phyloP scores from a whole-genome alignment of 1,284 basidiomycete genomes.

The Boletus semigastroideus region DNA sequence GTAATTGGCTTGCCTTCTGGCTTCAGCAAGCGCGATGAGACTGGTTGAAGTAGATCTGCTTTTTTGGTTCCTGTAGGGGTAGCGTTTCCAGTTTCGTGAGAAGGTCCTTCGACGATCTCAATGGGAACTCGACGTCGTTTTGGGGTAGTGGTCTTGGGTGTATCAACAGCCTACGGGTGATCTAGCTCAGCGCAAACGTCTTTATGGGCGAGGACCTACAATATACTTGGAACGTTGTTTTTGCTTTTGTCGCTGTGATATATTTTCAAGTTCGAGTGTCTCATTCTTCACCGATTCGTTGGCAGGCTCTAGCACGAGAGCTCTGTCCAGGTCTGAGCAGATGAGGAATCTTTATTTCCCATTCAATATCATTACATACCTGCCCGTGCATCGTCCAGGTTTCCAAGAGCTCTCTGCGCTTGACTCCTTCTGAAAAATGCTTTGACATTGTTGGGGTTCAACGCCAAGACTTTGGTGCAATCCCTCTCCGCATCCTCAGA shows the following conservation, averaged over 20 bases:
- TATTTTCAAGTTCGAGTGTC: constrained; percentile 44
- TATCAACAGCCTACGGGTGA: constrained; percentile 11
- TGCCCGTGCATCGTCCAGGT: constrained; percentile 50
- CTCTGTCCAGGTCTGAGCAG: constrained; percentile 56
- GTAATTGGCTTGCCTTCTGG: constrained; percentile 5
- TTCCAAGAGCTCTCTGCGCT: constrained; percentile 54
- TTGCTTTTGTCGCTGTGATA: constrained; percentile 35
- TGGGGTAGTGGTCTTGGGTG: constrained; percentile 15
- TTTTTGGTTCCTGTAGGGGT: constrained; percentile 1
- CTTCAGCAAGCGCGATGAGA: constrained; percentile 30
- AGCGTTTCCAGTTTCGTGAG: not conserved
- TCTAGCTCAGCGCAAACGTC: constrained; percentile 6
- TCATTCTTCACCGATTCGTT: constrained; percentile 61
- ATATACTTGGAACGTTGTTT: constrained; percentile 29
- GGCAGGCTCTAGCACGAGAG: constrained; percentile 53
- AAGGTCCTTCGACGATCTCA: constrained; percentile 51
- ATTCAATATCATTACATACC: constrained; percentile 43
- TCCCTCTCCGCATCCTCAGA: constrained; percentile 74
- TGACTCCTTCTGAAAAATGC: constrained; percentile 72
- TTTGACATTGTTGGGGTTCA: constrained; percentile 64
- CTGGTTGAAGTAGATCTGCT: constrained; percentile 24
- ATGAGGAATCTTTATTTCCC: constrained; percentile 8
- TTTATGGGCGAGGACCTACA: constrained; percentile 10
- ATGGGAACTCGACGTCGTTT: constrained; percentile 69
- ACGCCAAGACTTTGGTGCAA: constrained; percentile 54